These are phyloP conservation scores for Leccinum subtestaceum DNA, from an alignment of 768 basidiomycete genomes.

Conservation along the genomic window DNA sequence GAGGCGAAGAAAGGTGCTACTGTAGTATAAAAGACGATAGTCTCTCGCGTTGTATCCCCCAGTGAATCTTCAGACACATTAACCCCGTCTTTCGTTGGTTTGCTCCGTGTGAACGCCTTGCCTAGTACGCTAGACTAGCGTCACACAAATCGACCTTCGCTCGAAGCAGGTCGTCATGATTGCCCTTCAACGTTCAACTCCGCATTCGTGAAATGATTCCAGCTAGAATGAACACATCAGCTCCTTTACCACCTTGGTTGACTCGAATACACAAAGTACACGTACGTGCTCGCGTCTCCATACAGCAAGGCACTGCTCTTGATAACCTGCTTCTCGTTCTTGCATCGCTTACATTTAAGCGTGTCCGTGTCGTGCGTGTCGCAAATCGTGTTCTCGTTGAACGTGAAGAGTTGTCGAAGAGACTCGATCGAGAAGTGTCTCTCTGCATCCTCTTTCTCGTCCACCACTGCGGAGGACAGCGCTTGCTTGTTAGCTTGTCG, in stretches of 20 bases:
- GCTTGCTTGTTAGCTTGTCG: slow-evolving; percentile 95
- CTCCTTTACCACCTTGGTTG: neutral
- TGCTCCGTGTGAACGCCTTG: too few species aligned
- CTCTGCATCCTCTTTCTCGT: slow-evolving; percentile 93
- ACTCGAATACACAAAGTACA: slow-evolving; percentile 17
- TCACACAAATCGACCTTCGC: slow-evolving; percentile 68
- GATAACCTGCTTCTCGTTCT: slow-evolving; percentile 75
- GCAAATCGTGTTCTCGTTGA: slow-evolving; percentile 81
- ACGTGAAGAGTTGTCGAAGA: slow-evolving; percentile 86
- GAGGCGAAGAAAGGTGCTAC: too few species aligned
- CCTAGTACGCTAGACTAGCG: too few species aligned
- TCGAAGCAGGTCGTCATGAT: slow-evolving; percentile 93
- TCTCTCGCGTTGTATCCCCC: too few species aligned
- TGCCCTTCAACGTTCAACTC: slow-evolving; percentile 85
- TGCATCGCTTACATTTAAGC: slow-evolving; percentile 94
- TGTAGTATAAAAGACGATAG: too few species aligned
- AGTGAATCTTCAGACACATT: too few species aligned
- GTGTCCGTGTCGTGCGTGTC: slow-evolving; percentile 99
- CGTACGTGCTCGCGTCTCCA: slow-evolving; percentile 96
- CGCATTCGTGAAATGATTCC: slow-evolving; percentile 94
- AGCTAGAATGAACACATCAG: slow-evolving; percentile 45
- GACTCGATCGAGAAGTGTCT: slow-evolving; percentile 91
- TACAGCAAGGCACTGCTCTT: slow-evolving; percentile 88
- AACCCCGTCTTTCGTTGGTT: too few species aligned
- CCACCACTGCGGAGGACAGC: slow-evolving; percentile 95